These are phyloP conservation scores for Teunomyces gatunensis DNA, from an alignment of 805 yeast species.

Conservation along the genomic window DNA sequence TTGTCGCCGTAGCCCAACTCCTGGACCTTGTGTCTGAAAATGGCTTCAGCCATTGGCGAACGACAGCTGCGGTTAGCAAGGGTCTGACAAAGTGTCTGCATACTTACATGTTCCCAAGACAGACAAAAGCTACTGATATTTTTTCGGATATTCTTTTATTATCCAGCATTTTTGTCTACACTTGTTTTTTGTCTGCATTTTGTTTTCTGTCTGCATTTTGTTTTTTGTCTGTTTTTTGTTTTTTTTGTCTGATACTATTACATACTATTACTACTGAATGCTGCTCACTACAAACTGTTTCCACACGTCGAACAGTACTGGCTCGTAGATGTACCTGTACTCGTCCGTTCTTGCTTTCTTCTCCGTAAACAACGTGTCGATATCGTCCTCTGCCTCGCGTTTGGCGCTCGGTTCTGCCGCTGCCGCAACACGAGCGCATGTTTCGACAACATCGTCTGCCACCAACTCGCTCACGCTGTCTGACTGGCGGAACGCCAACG, in stretches of 20 bases:
- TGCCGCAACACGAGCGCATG: slow-evolving; percentile 8
- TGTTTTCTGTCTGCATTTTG: neutral
- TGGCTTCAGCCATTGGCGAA: slow-evolving; percentile 98
- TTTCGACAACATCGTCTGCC: slow-evolving; percentile 14
- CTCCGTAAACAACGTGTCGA: slow-evolving; percentile 36
- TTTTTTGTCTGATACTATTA: neutral
- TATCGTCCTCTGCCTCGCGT: slow-evolving; percentile 25
- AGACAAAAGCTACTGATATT: slow-evolving; percentile 79
- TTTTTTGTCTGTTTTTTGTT: neutral
- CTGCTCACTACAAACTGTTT: slow-evolving; percentile 22
- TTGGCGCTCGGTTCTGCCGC: slow-evolving; percentile 18
- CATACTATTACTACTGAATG: slow-evolving; percentile 9
- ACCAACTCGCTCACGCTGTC: slow-evolving; percentile 34
- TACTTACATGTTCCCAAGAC: slow-evolving; percentile 82
- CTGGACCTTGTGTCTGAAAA: slow-evolving; percentile 65
- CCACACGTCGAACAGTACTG: slow-evolving; percentile 38
- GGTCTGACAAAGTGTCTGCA: neutral
- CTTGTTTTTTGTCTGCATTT: too few species aligned
- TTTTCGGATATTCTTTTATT: slow-evolving; percentile 2
- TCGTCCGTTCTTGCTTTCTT: slow-evolving; percentile 29
- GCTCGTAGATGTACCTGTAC: slow-evolving; percentile 24
- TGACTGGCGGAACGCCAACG: slow-evolving; percentile 47
- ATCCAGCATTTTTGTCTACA: neutral
- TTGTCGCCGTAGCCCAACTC: slow-evolving; percentile 41
- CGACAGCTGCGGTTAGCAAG: slow-evolving; percentile 60